These are phyloP conservation scores for Microcos paniculata DNA, from an alignment of 345 rosid species.

Conservation along the genomic window DNA sequence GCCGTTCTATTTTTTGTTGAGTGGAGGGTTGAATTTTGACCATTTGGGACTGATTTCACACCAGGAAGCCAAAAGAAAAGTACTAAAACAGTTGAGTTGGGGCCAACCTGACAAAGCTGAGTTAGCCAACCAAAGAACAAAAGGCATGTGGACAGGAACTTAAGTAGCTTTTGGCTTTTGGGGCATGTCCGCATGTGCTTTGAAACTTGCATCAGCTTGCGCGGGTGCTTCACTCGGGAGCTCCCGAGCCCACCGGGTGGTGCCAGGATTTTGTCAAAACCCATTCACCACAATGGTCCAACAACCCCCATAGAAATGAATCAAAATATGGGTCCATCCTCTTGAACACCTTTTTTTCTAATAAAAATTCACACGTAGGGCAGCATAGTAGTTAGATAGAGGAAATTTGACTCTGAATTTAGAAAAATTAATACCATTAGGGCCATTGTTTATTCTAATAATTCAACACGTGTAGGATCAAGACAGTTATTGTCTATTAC, in stretches of 20 bases:
- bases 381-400: background rate
- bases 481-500: too few species aligned
- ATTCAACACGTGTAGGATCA: background rate
- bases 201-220: background rate
- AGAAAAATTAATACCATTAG: background rate
- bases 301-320: background rate
- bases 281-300: background rate
- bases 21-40: background rate
- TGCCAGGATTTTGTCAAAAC: background rate
- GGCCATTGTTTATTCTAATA: background rate
- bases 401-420: constrained; percentile 21
- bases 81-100: background rate
- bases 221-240: background rate
- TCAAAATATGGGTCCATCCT: background rate
- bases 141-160: background rate
- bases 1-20: too few species aligned
- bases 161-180: too few species aligned
- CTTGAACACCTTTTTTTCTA: background rate
- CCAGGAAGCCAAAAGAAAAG: background rate
- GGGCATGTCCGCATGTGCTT: background rate
- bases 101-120: background rate
- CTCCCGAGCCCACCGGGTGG: background rate
- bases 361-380: background rate
- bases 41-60: background rate
- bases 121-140: background rate